phyloP scores from a whole-genome alignment of 2,329 filamentous ascomycete species.

The Hortaea sp. region DNA sequence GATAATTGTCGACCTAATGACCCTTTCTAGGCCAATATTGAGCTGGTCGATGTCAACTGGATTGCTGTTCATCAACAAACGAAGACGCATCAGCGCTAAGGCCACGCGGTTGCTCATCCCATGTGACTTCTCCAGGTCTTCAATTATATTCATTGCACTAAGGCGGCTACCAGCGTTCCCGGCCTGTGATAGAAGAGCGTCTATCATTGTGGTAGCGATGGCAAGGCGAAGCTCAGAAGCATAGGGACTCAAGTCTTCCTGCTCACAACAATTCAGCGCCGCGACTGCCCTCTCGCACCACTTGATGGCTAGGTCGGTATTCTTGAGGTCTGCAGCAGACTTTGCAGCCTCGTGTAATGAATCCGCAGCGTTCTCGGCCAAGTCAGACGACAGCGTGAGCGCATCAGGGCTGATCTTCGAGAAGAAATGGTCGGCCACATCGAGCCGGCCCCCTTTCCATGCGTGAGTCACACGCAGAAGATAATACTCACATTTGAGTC shows the following conservation, averaged over 20 bases:
- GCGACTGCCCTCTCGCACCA: slow-evolving; percentile 66
- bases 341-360: slow-evolving; percentile 64
- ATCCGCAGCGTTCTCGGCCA: slow-evolving; percentile 55
- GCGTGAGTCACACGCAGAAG: slow-evolving; percentile 59
- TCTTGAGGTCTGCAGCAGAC: slow-evolving; percentile 41
- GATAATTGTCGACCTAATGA: slow-evolving; percentile 51
- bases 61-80: slow-evolving; percentile 46
- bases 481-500: slow-evolving; percentile 52
- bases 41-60: slow-evolving; percentile 31
- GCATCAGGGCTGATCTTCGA: slow-evolving; percentile 40
- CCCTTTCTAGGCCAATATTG: slow-evolving; percentile 45
- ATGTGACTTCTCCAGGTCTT: slow-evolving; percentile 52
- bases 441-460: slow-evolving; percentile 63
- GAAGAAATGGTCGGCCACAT: slow-evolving; percentile 72
- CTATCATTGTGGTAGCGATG: slow-evolving; percentile 47
- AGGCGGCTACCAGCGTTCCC: slow-evolving; percentile 1
- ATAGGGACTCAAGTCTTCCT: slow-evolving; percentile 48
- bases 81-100: slow-evolving; percentile 58
- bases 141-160: slow-evolving; percentile 32
- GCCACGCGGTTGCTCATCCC: slow-evolving; percentile 49
- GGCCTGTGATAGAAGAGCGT: slow-evolving; percentile 1
- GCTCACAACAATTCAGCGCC: slow-evolving; percentile 45
- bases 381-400: slow-evolving; percentile 36
- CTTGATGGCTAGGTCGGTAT: slow-evolving; percentile 47
- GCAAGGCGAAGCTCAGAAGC: slow-evolving; percentile 55